Conservation (phyloP, 2,329 filamentous ascomycete species). For the Chalaropsis ovoidea region DNA sequence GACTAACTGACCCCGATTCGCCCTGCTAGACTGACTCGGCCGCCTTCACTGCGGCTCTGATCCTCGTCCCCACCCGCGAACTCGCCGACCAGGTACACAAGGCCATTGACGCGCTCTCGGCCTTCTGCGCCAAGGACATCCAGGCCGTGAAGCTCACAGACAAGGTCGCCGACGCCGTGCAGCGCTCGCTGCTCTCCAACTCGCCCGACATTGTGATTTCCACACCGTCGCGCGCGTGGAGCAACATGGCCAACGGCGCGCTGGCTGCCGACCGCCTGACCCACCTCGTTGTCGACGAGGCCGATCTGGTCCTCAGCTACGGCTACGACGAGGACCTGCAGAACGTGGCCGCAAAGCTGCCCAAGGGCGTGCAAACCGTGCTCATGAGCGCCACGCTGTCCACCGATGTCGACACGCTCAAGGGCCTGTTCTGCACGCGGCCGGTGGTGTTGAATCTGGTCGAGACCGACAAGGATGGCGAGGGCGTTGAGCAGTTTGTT, state of each 20-base stretch:
- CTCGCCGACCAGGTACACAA: slow-evolving; percentile 85
- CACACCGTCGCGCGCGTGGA: slow-evolving; percentile 73
- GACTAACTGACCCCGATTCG: slow-evolving; percentile 22
- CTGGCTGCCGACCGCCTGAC: slow-evolving; percentile 61
- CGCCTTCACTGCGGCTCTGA: slow-evolving; percentile 59
- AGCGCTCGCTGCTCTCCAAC: slow-evolving; percentile 74
- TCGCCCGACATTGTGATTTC: slow-evolving; percentile 82
- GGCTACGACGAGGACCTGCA: slow-evolving; percentile 87
- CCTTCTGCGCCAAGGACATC: slow-evolving; percentile 77
- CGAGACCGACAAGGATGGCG: slow-evolving; percentile 68
- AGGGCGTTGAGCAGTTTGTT: slow-evolving; percentile 74
- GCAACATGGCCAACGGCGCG: slow-evolving; percentile 55
- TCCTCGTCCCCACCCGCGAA: slow-evolving; percentile 89
- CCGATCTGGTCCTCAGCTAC: slow-evolving; percentile 85
- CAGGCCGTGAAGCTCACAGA: slow-evolving; percentile 77
- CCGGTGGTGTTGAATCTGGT: slow-evolving; percentile 65
- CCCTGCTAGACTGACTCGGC: slow-evolving; percentile 36
- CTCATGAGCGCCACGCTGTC: slow-evolving; percentile 91
- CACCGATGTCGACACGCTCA: slow-evolving; percentile 74
- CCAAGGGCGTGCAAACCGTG: slow-evolving; percentile 78
- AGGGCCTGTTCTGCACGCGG: slow-evolving; percentile 72
- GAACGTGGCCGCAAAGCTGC: slow-evolving; percentile 64
- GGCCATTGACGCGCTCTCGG: slow-evolving; percentile 62
- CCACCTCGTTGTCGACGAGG: slow-evolving; percentile 84
- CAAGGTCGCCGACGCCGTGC: slow-evolving; percentile 80